Evolutionary conservation across 2,329 filamentous ascomycete species (phyloP), one percentile per base, ranked within the genome.

Genomic region (Exophiala lecanii-corni): DNA sequence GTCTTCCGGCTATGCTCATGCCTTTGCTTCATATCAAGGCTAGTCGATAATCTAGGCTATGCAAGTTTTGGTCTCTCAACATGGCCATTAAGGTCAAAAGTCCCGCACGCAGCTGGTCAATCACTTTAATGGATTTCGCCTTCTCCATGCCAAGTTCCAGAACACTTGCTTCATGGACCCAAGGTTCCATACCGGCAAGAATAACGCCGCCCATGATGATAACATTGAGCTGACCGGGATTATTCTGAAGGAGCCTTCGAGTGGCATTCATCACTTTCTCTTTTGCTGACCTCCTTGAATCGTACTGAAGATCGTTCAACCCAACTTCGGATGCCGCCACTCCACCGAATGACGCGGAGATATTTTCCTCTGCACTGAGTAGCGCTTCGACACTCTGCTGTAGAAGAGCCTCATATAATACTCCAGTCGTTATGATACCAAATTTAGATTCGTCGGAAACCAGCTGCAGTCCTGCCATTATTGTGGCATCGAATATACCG

Each of bases 201-300:
- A 44, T 44, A 9, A 44, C 41, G 26, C 41, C 41, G 17, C 41
- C 41, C 19, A 44, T 35, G 7, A 35, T 34, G 20, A 44, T 34
- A 12, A 16, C 41, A 18, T 9, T 36, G 28, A 44, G 34, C 1
- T 39, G 21, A 18, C 19, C 19, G 15, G 21, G 12, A 28, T 21
- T 31, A 6, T 26, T 26, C 23, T 26, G 23, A 23, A 44, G 28
- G 9, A 44, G 3, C 30, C 19, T 33, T 19, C 30, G 20, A 17
- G 34, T 36, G 3, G 25, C 36, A 25, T 18, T 20, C 28, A 15
- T 15, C 9, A 44, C 20, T 20, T 44, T 44, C 20, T 17, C 17
- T 39, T 23, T 33, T 35, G 16, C 36, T 20, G 16, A 34, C 26
- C 9, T 28, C 26, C 9, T 13, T 19, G 18, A 17, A 9, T 34